These are phyloP conservation scores for Periconia sp. DNA, from an alignment of 2,329 filamentous ascomycete genomes.

Conservation along the genomic window DNA sequence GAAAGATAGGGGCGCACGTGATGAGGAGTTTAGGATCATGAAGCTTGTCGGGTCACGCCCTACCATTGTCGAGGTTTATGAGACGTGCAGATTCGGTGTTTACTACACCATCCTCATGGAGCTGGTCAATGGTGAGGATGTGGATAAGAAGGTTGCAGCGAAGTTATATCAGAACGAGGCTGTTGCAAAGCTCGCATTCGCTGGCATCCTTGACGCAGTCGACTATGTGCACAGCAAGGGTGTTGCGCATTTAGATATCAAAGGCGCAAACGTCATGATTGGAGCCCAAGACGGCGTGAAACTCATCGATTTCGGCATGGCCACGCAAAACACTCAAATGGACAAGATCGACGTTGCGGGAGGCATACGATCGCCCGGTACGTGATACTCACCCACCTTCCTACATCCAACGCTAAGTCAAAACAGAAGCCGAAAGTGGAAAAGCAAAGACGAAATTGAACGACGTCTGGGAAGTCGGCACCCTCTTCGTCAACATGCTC, in stretches of 20 bases:
- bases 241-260: slow-evolving; percentile 3
- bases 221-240: background rate
- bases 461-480: slow-evolving; percentile 2
- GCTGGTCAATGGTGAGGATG: background rate
- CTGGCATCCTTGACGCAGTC: background rate
- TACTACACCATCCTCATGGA: slow-evolving; percentile 1
- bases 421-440: background rate
- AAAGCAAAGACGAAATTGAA: slow-evolving; percentile 1
- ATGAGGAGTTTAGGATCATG: background rate
- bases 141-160: background rate
- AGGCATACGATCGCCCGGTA: slow-evolving; percentile 1
- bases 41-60: background rate
- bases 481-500: slow-evolving; percentile 1
- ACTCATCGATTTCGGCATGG: slow-evolving; percentile 2
- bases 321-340: background rate
- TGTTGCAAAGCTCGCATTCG: background rate
- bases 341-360: slow-evolving; percentile 1
- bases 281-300: background rate
- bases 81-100: background rate
- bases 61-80: background rate
- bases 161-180: background rate
- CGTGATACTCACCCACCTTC: background rate
- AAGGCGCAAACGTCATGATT: slow-evolving; percentile 1
- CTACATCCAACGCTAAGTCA: too few species aligned
- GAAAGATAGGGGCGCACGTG: background rate